Evolutionary conservation across 768 basidiomycete genomes (phyloP).

Genomic region (Tulasnella sp.): DNA sequence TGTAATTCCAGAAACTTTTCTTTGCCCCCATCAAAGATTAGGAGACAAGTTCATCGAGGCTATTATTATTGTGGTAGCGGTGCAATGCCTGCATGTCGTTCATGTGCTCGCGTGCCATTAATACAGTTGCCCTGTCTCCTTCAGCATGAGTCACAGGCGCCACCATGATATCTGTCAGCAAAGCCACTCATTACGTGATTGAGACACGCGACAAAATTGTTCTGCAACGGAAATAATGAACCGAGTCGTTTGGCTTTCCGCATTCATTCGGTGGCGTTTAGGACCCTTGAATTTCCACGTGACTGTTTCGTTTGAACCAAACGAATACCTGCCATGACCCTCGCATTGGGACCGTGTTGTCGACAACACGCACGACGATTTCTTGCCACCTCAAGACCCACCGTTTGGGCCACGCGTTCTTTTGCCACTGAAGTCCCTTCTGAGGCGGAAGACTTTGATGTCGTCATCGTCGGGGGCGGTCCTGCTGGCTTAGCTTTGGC

Average conservation of each 20-base stretch:
- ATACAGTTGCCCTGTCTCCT: too few relatives aligned
- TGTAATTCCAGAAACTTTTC: neutral
- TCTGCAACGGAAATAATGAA: too few relatives aligned
- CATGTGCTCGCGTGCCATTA: too few relatives aligned
- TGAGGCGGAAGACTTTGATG: conserved; percentile 48
- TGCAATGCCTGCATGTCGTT: too few relatives aligned
- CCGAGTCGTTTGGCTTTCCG: too few relatives aligned
- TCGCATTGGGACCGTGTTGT: neutral
- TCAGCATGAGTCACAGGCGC: too few relatives aligned
- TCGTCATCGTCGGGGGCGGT: conserved; percentile 93
- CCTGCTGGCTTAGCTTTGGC: conserved; percentile 89
- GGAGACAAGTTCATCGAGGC: neutral
- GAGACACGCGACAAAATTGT: too few relatives aligned
- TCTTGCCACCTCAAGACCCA: neutral
- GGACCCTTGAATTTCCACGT: neutral
- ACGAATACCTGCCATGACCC: neutral
- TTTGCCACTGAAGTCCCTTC: neutral
- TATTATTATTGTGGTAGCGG: too few relatives aligned
- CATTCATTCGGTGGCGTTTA: neutral
- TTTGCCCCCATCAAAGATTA: neutral
- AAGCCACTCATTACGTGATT: too few relatives aligned
- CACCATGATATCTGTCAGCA: too few relatives aligned
- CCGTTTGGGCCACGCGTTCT: neutral
- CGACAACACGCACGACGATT: neutral
- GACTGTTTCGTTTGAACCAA: conserved; percentile 3